phyloP scores from a whole-genome alignment of 208 protist genomes.

The Leishmania mexicana region DNA sequence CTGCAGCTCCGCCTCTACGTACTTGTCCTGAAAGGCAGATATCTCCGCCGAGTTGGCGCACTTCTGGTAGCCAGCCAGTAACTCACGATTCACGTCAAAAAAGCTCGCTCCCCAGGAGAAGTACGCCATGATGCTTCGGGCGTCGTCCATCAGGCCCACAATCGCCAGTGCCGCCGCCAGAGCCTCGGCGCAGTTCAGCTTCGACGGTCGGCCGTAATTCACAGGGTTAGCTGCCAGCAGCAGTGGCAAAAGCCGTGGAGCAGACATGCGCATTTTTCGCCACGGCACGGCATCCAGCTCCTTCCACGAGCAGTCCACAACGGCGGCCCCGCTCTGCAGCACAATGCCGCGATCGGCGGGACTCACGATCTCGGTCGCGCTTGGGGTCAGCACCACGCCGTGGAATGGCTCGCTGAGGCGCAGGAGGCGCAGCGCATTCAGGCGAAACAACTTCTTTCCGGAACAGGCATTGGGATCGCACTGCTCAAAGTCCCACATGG shows the following conservation, averaged over 20 bases:
- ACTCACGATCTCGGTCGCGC: conserved; percentile 93
- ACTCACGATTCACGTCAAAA: conserved; percentile 94
- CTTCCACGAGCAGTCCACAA: conserved; percentile 99
- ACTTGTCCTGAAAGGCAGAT: conserved; percentile 65
- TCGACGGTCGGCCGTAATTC: conserved; percentile 98
- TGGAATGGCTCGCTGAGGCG: conserved; percentile 87
- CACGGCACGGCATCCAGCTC: conserved; percentile 96
- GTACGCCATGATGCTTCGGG: conserved; percentile 89
- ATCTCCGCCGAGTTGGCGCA: conserved; percentile 71
- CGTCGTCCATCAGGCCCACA: conserved; percentile 92
- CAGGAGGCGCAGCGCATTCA: conserved; percentile 91
- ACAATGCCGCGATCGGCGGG: conserved; percentile 93
- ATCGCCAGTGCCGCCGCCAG: conserved; percentile 96
- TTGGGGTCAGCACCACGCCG: conserved; percentile 96
- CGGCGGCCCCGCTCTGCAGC: conserved; percentile 88
- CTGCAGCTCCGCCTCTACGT: conserved; percentile 41
- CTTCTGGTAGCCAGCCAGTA: conserved; percentile 87
- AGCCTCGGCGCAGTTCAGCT: conserved; percentile 98
- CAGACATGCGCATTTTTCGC: conserved; percentile 90
- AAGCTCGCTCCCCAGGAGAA: conserved; percentile 98
- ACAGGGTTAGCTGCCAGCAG: conserved; percentile 99
- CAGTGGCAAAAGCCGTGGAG: conserved; percentile 94
- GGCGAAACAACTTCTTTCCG: conserved; percentile 94
- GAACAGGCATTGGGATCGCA: conserved; percentile 99
- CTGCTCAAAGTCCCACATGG: conserved; percentile 99